Evolutionary conservation across 441 rosid species (phyloP), one percentile per base, ranked within the genome.

Genomic region (Gossypium aridum): DNA sequence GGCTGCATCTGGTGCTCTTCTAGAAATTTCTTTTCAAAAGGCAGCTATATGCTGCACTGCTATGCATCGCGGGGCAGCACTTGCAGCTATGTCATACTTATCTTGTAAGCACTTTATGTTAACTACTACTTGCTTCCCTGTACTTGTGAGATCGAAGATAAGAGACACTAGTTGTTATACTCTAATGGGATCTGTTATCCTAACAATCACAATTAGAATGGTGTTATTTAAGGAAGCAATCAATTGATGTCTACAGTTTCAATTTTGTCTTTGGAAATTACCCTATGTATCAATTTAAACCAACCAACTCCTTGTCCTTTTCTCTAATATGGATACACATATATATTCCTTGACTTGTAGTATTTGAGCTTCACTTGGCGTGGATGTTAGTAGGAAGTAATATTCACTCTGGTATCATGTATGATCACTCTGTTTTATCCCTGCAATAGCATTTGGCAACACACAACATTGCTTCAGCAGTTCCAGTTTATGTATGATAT

Each of bases 1-100:
- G 82, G 90, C 91, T 79, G 86, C 88, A 72, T 90, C 88, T 66
- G 98, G 92, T 78, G 81, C 91, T 22, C 88, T 91, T 78, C 91
- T 95, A 74, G 98, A 95, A 83, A 84, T 86, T 80, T 93, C 98
- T 74, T 91, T 95, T 83, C 98, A 91, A 78, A 95, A 91, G 90
- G 98, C 98, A 34, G 99, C 99, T 69, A 90, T 95, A 82, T 90
- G 97, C 84, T 91, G 97, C 86, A 93, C 99, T 19, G 99, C 98
- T 25, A 95, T 95, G 98, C 99, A 95, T 81, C 91, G 98, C 53
- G 98, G 95, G 73, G 98, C 99, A 69, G 97, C 99, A 60, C 85
- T 95, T 73, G 97, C 93, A 23, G 98, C 99, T 79, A 89, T 95
- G 95, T 93, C 99, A 26, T 92, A 93, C 82, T 85, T 95, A 74